Evolutionary conservation across 176 grass and related monocot species (phyloP).

Genomic region (Musa schizocarpa): DNA sequence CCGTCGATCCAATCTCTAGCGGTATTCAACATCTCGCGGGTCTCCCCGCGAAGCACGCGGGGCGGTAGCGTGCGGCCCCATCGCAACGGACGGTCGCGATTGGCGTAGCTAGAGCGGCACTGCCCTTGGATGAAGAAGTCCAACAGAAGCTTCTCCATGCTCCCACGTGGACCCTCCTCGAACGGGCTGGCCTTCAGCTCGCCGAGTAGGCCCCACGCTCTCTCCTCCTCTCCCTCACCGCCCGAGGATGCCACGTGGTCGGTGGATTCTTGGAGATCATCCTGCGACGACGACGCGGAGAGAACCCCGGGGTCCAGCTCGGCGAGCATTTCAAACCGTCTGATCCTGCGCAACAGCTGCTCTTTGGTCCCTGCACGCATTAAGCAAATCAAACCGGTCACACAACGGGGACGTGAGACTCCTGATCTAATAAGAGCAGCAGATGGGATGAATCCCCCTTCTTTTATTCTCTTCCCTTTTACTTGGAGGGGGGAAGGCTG

Average conservation of each 20-base stretch:
- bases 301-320: constrained; percentile 31
- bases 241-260: background rate
- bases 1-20: constrained; percentile 47
- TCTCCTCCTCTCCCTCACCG: background rate
- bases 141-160: constrained; percentile 42
- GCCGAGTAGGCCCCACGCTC: constrained; percentile 19
- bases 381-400: background rate
- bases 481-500: background rate
- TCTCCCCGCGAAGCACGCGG: background rate
- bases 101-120: background rate
- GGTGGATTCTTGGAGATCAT: background rate
- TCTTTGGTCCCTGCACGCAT: constrained; percentile 33
- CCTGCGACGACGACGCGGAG: constrained; percentile 23
- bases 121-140: constrained; percentile 63
- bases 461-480: background rate
- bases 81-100: background rate
- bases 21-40: background rate
- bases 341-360: constrained; percentile 41
- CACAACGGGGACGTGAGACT: background rate
- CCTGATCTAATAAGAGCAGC: background rate
- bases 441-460: background rate
- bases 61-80: background rate
- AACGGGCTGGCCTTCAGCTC: constrained; percentile 20
- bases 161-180: background rate
- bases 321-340: constrained; percentile 36